These are phyloP conservation scores for Trapa incisa DNA, from an alignment of 345 rosid genomes.

Conservation along the genomic window DNA sequence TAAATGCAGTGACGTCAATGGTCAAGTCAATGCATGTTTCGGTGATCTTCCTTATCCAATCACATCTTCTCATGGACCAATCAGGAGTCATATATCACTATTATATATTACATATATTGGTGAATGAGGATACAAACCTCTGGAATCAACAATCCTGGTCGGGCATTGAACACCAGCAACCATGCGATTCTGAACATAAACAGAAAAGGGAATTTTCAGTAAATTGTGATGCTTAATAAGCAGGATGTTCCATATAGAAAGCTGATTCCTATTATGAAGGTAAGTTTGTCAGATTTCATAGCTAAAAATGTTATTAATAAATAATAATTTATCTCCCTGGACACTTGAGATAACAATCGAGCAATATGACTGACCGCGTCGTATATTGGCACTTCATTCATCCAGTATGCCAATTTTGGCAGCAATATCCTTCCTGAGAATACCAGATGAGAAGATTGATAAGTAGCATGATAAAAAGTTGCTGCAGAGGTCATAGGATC, in stretches of 20 bases:
- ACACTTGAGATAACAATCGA: not conserved
- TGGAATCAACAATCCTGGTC: not conserved
- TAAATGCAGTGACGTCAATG: not conserved
- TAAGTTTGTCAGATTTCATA: not conserved
- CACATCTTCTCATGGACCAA: not conserved
- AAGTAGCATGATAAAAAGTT: not conserved
- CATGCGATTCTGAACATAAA: constrained; percentile 5
- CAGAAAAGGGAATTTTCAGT: not conserved
- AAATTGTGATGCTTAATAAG: not conserved
- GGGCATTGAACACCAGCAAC: constrained; percentile 9
- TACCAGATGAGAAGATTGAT: constrained; percentile 1
- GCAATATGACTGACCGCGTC: constrained; percentile 36
- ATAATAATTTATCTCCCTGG: not conserved
- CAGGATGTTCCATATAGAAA: not conserved
- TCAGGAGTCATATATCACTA: not conserved
- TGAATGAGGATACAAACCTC: constrained; percentile 6
- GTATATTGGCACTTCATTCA: constrained; percentile 65
- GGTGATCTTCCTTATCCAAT: not conserved
- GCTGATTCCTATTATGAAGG: not conserved
- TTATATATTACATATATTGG: not conserved
- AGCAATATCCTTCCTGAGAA: constrained; percentile 66
- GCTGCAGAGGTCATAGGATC: not conserved
- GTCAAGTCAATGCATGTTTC: not conserved
- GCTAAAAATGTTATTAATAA: not conserved
- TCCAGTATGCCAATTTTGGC: constrained; percentile 70